A percentile compares a stretch with the other conserved stretches of the same genome.
phyloP scores from a whole-genome alignment of 345 rosid species.

The Lepidium africanum region DNA sequence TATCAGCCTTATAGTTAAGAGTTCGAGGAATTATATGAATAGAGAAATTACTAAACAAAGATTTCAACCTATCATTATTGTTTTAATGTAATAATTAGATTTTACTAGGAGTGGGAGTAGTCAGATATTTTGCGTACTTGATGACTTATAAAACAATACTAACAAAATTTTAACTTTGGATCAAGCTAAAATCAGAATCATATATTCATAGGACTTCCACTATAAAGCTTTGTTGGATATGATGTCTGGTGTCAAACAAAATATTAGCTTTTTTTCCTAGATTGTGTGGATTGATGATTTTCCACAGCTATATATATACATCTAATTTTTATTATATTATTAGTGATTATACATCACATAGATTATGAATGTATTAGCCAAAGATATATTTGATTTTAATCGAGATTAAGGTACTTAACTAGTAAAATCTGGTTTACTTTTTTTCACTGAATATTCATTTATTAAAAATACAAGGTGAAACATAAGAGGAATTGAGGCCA shows the following conservation, averaged over 20 bases:
- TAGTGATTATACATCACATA: background rate
- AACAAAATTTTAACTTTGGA: background rate
- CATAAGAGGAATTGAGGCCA: too few relatives aligned
- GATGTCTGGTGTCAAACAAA: slow-evolving; percentile 21
- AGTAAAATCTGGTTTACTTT: background rate
- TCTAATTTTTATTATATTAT: too few relatives aligned
- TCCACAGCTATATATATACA: background rate
- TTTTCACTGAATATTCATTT: too few relatives aligned
- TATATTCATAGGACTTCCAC: slow-evolving; percentile 25
- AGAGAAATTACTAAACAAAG: too few relatives aligned
- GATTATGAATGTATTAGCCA: background rate
- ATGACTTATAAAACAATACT: slow-evolving; percentile 7
- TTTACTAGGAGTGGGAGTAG: slow-evolving; percentile 19
- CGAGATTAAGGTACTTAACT: background rate
- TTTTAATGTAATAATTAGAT: slow-evolving; percentile 9
- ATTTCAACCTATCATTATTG: too few relatives aligned
- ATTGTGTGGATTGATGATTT: slow-evolving; percentile 1
- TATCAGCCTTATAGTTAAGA: too few relatives aligned
- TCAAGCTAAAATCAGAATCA: background rate
- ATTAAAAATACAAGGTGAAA: too few relatives aligned
- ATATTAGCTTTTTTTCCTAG: background rate
- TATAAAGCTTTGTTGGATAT: slow-evolving; percentile 14
- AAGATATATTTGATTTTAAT: background rate
- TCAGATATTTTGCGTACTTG: slow-evolving; percentile 24
- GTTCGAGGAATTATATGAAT: too few relatives aligned